A percentile compares a stretch with the other conserved stretches of the same genome.
Evolutionary conservation across 2,329 filamentous ascomycete species (phyloP).

Genomic region (Canariomyces notabilis): DNA sequence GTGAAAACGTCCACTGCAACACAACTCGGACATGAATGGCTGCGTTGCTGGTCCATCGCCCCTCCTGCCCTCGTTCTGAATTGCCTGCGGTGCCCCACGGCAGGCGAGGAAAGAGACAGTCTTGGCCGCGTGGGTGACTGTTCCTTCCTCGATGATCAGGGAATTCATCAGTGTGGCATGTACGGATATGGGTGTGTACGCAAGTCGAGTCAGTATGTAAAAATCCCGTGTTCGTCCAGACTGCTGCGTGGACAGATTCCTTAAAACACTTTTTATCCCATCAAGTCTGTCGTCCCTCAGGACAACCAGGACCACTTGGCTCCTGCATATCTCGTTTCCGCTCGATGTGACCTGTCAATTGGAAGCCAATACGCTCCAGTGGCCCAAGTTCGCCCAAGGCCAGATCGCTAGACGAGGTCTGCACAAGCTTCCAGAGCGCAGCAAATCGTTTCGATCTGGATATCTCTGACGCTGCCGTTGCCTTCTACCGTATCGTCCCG

Average conservation of each 20-base stretch:
- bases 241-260: neutral
- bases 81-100: neutral
- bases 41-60: neutral
- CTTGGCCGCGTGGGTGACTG: neutral
- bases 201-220: too few relatives aligned
- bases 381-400: neutral
- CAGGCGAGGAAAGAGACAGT: neutral
- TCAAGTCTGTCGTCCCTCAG: neutral
- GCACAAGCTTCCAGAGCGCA: too few relatives aligned
- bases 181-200: too few relatives aligned
- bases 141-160: neutral
- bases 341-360: conserved; percentile 14
- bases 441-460: too few relatives aligned
- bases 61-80: neutral
- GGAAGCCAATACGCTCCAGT: neutral
- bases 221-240: neutral
- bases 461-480: too few relatives aligned
- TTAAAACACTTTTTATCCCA: conserved; percentile 4
- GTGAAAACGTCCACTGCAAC: conserved; percentile 5
- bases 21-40: conserved; percentile 2
- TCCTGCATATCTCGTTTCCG: conserved; percentile 2
- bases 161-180: too few relatives aligned
- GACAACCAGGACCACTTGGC: conserved; percentile 8
- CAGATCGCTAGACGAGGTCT: too few relatives aligned
- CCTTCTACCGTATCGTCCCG: too few relatives aligned